phyloP scores from a whole-genome alignment of 2,329 filamentous ascomycete species.

The Rosellinia necatrix region DNA sequence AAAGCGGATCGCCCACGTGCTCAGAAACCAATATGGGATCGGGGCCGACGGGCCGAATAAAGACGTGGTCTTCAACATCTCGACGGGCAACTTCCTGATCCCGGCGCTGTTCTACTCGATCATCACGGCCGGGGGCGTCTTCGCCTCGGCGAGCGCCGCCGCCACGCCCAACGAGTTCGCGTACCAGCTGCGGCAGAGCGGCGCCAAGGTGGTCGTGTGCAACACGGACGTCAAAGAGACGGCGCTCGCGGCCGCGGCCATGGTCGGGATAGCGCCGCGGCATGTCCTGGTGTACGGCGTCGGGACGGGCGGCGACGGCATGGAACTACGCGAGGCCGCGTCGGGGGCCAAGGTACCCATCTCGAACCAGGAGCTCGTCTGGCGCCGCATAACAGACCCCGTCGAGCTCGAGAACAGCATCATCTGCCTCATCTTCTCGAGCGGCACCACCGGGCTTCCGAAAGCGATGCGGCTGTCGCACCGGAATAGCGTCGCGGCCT shows the following conservation, averaged over 20 bases:
- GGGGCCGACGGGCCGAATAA: conserved; percentile 28
- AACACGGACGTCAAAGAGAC: conserved; percentile 53
- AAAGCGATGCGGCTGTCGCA: conserved; percentile 55
- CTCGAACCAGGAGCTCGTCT: conserved; percentile 49
- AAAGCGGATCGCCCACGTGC: conserved; percentile 58
- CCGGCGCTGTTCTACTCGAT: conserved; percentile 35
- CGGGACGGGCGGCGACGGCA: conserved; percentile 39
- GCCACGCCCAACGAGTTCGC: conserved; percentile 35
- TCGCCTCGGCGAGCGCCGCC: conserved; percentile 33
- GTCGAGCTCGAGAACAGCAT: conserved; percentile 47
- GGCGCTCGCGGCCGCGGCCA: conserved; percentile 53
- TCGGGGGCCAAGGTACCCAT: conserved; percentile 40
- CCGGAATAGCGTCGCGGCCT: conserved; percentile 48
- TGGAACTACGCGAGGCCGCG: conserved; percentile 38
- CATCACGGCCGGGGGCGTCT: conserved; percentile 34
- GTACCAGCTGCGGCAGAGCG: conserved; percentile 46
- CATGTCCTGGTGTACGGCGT: conserved; percentile 58
- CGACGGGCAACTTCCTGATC: conserved; percentile 35
- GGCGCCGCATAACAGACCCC: conserved; percentile 58
- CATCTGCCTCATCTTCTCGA: conserved; percentile 53
- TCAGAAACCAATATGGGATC: conserved; percentile 47
- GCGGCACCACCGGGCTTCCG: conserved; percentile 54
- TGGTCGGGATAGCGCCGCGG: conserved; percentile 47
- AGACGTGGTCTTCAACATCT: conserved; percentile 35
- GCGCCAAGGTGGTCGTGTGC: conserved; percentile 49